Evolutionary conservation across 139 green algal species (phyloP).

Genomic region (Tetratostichococcus sp.): DNA sequence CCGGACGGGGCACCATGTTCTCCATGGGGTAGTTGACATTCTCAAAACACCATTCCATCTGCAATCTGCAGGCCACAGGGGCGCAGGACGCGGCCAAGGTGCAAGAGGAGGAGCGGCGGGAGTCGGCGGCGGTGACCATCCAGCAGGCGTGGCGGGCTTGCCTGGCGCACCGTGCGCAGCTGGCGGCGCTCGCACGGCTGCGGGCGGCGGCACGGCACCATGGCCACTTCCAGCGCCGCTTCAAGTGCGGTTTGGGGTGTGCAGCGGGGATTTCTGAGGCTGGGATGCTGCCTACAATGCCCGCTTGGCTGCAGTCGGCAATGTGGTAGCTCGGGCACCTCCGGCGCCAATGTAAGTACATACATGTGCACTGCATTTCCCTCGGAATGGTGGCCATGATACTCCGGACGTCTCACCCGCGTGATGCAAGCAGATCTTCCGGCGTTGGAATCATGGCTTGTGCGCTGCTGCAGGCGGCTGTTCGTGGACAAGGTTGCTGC

Average conservation of each 20-base stretch:
- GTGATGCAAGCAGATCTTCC: background rate
- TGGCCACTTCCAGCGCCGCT: background rate
- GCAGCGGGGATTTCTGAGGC: background rate
- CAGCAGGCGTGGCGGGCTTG: background rate
- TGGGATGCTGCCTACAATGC: background rate
- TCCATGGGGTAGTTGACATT: too few species aligned
- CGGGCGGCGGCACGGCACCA: background rate
- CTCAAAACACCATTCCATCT: too few species aligned
- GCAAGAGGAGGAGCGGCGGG: background rate
- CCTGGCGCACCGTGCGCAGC: background rate
- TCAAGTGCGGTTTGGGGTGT: background rate
- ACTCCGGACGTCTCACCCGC: background rate
- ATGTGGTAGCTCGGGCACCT: background rate
- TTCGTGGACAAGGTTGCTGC: background rate
- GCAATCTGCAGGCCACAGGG: too few species aligned
- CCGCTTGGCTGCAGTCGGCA: background rate
- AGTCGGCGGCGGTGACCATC: background rate
- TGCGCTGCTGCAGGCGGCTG: background rate
- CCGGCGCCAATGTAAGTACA: too few species aligned
- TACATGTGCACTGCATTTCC: background rate
- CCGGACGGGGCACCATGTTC: too few species aligned
- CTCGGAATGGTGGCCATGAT: background rate
- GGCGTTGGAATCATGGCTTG: background rate
- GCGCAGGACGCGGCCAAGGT: too few species aligned
- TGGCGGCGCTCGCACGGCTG: background rate